phyloP scores from a whole-genome alignment of 2,329 filamentous ascomycete genomes.

The Hypomyces rosellus region DNA sequence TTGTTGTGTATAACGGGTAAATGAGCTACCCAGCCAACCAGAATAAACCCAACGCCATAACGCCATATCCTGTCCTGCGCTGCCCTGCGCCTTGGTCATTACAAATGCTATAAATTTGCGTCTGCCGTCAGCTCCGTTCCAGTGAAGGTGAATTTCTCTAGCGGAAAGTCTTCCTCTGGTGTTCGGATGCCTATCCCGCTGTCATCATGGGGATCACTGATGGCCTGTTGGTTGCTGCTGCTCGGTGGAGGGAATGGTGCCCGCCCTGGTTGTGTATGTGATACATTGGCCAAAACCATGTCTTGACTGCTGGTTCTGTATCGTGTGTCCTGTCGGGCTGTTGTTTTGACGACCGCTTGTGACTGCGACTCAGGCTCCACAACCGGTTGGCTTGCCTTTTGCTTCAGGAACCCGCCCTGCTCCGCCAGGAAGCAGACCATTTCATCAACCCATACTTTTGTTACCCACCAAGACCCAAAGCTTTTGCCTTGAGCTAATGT shows the following conservation, averaged over 20 bases:
- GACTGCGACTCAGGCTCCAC: constrained; percentile 25
- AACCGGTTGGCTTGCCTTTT: constrained; percentile 35
- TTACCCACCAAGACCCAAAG: constrained; percentile 91
- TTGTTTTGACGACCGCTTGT: constrained; percentile 30
- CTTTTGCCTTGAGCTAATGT: constrained; percentile 72
- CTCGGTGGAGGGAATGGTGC: constrained; percentile 44
- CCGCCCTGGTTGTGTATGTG: constrained; percentile 42
- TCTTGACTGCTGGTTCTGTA: constrained; percentile 43
- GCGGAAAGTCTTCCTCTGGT: constrained; percentile 57
- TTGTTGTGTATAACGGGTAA: constrained; percentile 17
- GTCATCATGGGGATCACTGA: constrained; percentile 54
- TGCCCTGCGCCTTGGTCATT: not conserved
- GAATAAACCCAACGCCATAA: not conserved
- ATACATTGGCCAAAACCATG: constrained; percentile 36
- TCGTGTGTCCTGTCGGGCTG: constrained; percentile 29
- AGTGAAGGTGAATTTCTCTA: constrained; percentile 51
- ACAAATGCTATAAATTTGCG: constrained; percentile 6
- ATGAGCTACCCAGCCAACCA: constrained; percentile 9
- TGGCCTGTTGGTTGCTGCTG: constrained; percentile 36
- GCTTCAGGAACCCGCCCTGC: constrained; percentile 78
- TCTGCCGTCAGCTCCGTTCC: constrained; percentile 23
- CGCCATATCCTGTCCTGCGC: not conserved
- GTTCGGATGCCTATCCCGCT: constrained; percentile 69
- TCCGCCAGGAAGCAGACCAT: constrained; percentile 88
- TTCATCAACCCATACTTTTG: constrained; percentile 92